Percentiles rank a stretch among this genome's conserved stretches.
Evolutionary conservation across 2,329 filamentous ascomycete species (phyloP).

Genomic region (Monosporascus sp.): DNA sequence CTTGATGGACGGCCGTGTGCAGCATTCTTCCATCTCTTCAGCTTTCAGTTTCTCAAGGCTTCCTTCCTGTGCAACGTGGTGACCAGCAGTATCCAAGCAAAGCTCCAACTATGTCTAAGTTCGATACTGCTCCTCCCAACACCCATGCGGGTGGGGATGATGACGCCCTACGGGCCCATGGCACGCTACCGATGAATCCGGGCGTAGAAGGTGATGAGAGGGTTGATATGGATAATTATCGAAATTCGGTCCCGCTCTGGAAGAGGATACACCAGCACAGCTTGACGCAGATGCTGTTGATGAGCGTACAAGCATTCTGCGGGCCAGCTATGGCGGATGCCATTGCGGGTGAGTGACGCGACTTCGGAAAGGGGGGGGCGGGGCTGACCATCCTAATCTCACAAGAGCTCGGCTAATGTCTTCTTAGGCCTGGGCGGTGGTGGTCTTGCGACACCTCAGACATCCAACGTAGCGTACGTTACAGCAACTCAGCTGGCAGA

Average conservation of each 20-base stretch:
- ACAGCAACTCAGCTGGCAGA: not conserved
- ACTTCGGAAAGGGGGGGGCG: too few species aligned
- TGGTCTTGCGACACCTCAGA: conserved; percentile 37
- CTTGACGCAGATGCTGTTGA: conserved; percentile 42
- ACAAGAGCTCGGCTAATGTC: not conserved
- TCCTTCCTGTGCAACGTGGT: too few species aligned
- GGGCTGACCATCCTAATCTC: not conserved
- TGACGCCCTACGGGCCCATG: conserved; percentile 14
- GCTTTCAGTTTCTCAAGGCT: too few species aligned
- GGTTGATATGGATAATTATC: conserved; percentile 31
- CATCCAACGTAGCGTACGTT: conserved; percentile 35
- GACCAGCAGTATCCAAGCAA: too few species aligned
- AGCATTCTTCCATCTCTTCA: too few species aligned
- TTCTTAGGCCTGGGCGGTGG: conserved; percentile 33
- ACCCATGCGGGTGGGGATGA: conserved; percentile 18
- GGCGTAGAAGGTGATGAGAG: conserved; percentile 12
- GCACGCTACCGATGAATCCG: conserved; percentile 14
- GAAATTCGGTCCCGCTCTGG: conserved; percentile 29
- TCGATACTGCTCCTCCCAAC: conserved; percentile 19
- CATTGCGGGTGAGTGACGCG: conserved; percentile 26
- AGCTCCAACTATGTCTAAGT: conserved; percentile 12
- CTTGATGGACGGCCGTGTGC: not conserved
- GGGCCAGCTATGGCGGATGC: conserved; percentile 35
- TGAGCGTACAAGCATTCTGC: conserved; percentile 40
- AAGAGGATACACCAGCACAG: conserved; percentile 40